phyloP scores from a whole-genome alignment of 352 stramenopile genomes.

The Phytophthora tubulina region DNA sequence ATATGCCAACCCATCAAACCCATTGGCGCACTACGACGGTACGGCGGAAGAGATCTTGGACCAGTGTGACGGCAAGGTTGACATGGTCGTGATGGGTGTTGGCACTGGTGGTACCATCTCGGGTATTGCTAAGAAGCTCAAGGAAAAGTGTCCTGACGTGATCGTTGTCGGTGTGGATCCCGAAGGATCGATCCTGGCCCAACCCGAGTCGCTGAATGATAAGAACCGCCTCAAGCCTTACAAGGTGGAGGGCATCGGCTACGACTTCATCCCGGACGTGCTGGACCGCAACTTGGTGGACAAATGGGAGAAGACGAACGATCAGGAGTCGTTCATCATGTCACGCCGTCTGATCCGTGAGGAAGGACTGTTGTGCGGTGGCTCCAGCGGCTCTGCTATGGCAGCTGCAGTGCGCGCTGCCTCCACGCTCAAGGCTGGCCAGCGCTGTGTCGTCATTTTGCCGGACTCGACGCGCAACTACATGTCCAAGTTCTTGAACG shows the following conservation, averaged over 20 bases:
- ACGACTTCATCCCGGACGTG: conserved; percentile 97
- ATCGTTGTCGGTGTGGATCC: conserved; percentile 92
- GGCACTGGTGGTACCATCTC: conserved; percentile 97
- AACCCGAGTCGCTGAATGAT: conserved; percentile 94
- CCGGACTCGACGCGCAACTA: conserved; percentile 97
- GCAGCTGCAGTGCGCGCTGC: conserved; percentile 85
- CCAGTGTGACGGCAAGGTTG: conserved; percentile 93
- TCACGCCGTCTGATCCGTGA: conserved; percentile 94
- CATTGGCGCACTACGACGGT: conserved; percentile 95
- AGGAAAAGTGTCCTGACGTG: conserved; percentile 89
- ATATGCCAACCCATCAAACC: conserved; percentile 96
- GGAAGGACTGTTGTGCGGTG: conserved; percentile 95
- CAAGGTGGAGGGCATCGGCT: conserved; percentile 96
- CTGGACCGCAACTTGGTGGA: conserved; percentile 94
- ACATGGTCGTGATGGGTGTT: conserved; percentile 95
- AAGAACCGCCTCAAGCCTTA: conserved; percentile 89
- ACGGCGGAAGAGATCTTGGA: conserved; percentile 95
- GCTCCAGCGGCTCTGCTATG: conserved; percentile 92
- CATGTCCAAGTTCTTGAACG: conserved; percentile 97
- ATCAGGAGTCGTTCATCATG: conserved; percentile 96
- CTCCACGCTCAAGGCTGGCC: conserved; percentile 76
- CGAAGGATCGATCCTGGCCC: conserved; percentile 93
- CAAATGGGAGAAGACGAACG: conserved; percentile 95
- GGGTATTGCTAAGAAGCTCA: conserved; percentile 94
- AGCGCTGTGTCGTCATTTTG: conserved; percentile 95